These are phyloP conservation scores for Ophiostoma sp. DNA, from an alignment of 2,329 filamentous ascomycete species.

Conservation along the genomic window DNA sequence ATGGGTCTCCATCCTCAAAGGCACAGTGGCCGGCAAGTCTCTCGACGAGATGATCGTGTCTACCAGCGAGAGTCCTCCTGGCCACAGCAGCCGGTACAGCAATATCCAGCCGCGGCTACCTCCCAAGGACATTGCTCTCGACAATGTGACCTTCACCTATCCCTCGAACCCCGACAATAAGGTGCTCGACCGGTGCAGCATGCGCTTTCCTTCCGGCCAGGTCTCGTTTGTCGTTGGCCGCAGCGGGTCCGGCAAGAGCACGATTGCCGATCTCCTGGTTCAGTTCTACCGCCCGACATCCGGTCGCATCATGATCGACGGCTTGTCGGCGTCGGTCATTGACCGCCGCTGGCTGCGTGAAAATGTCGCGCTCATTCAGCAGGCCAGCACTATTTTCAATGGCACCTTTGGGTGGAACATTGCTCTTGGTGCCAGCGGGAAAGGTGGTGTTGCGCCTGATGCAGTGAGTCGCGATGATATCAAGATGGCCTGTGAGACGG, in stretches of 20 bases:
- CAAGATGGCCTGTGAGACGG: constrained; percentile 56
- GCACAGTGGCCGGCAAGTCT: constrained; percentile 63
- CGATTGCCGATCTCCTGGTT: constrained; percentile 71
- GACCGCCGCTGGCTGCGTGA: constrained; percentile 66
- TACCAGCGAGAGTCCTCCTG: neutral
- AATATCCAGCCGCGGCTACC: constrained; percentile 39
- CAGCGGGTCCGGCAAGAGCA: constrained; percentile 91
- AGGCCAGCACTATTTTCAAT: constrained; percentile 73
- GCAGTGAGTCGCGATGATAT: constrained; percentile 39
- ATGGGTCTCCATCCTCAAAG: constrained; percentile 71
- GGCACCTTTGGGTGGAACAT: constrained; percentile 76
- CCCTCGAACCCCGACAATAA: constrained; percentile 58
- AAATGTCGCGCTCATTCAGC: constrained; percentile 76
- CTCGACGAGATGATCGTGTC: constrained; percentile 36
- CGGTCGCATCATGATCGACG: constrained; percentile 67
- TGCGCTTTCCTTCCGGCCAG: constrained; percentile 66
- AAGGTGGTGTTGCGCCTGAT: neutral
- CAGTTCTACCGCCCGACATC: constrained; percentile 64
- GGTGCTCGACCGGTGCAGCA: constrained; percentile 56
- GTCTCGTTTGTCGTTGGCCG: constrained; percentile 76
- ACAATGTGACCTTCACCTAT: constrained; percentile 72
- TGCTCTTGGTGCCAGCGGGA: constrained; percentile 42
- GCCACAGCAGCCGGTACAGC: constrained; percentile 18
- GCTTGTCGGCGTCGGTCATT: constrained; percentile 53
- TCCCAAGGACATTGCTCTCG: constrained; percentile 63